phyloP scores from a whole-genome alignment of 345 rosid species.

The Pistacia integerrima region DNA sequence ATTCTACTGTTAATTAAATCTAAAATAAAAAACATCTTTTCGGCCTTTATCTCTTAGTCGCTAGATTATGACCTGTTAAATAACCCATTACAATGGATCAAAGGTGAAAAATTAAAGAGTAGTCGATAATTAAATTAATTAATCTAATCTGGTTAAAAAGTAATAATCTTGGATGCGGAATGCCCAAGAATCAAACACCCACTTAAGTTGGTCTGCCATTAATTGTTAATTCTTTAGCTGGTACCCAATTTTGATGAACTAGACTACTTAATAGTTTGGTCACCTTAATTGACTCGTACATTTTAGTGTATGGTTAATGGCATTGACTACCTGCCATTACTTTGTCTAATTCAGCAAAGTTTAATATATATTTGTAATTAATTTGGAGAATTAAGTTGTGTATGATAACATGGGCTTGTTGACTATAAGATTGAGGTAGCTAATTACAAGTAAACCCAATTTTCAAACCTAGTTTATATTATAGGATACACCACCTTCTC shows the following conservation, averaged over 20 bases:
- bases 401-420: no score
- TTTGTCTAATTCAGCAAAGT: no score
- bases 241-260: not conserved
- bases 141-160: not conserved
- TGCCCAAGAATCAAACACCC: slow-evolving; percentile 28
- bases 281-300: slow-evolving; percentile 30
- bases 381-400: no score
- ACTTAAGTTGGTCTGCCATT: slow-evolving; percentile 56
- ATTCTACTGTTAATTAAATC: not conserved
- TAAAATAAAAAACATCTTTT: slow-evolving; percentile 12
- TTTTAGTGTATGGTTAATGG: slow-evolving; percentile 4
- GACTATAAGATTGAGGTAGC: no score
- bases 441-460: no score
- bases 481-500: no score
- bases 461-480: no score
- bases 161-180: slow-evolving; percentile 27
- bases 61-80: slow-evolving; percentile 2
- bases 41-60: slow-evolving; percentile 17
- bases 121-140: no score
- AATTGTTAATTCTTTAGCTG: not conserved
- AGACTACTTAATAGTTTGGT: not conserved
- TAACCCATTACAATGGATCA: not conserved
- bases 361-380: no score
- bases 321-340: slow-evolving; percentile 13
- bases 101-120: not conserved